Conservation (phyloP, 192 early-diverging fungal genomes). For the Nowakowskiella sp. region DNA sequence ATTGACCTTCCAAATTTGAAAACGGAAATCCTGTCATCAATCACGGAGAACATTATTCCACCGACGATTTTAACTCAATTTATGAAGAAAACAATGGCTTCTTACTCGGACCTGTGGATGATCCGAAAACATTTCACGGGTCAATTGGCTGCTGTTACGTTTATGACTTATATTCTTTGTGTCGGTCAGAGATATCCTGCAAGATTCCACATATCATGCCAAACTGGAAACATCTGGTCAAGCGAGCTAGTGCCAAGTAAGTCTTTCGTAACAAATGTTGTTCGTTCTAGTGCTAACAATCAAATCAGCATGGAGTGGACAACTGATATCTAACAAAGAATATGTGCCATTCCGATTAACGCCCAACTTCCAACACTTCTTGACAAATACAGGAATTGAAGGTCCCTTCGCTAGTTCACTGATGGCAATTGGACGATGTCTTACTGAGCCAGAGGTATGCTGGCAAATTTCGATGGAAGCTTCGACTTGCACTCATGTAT, state of each 20-base stretch:
- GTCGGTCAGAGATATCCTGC: slow-evolving; percentile 80
- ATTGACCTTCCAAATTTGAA: slow-evolving; percentile 67
- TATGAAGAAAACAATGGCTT: slow-evolving; percentile 61
- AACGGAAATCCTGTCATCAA: slow-evolving; percentile 82
- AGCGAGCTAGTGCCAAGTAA: slow-evolving; percentile 77
- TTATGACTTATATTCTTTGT: slow-evolving; percentile 87
- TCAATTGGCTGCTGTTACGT: slow-evolving; percentile 81
- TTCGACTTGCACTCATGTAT: neutral
- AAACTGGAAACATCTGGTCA: slow-evolving; percentile 79
- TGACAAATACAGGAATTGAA: slow-evolving; percentile 87
- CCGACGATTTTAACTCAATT: slow-evolving; percentile 73
- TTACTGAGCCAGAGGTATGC: slow-evolving; percentile 69
- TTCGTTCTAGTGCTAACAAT: neutral
- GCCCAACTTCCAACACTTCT: slow-evolving; percentile 92
- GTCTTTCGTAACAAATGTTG: slow-evolving; percentile 1
- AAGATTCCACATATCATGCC: slow-evolving; percentile 79
- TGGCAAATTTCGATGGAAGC: neutral
- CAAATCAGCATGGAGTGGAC: too few species aligned
- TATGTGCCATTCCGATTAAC: slow-evolving; percentile 96
- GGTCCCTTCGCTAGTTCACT: slow-evolving; percentile 80
- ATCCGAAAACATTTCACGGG: slow-evolving; percentile 89
- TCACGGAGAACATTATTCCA: slow-evolving; percentile 77
- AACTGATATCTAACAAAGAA: slow-evolving; percentile 66
- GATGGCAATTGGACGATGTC: slow-evolving; percentile 72
- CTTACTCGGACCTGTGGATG: slow-evolving; percentile 87